phyloP scores from a whole-genome alignment of 805 yeast species.

The Grigorovia jiainica region DNA sequence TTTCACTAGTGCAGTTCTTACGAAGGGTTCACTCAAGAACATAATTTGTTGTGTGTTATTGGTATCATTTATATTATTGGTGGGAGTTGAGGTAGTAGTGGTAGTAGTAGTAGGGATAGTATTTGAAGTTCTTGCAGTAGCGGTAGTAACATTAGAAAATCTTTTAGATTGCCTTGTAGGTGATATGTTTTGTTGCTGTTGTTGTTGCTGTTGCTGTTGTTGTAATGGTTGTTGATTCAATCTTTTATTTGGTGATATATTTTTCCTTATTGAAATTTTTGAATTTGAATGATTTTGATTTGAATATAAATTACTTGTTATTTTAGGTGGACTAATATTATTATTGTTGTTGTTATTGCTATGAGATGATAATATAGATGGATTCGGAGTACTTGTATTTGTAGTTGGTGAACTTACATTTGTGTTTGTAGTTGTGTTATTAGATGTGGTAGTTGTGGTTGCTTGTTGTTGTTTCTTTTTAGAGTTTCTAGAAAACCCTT shows the following conservation, averaged over 20 bases:
- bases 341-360: neutral
- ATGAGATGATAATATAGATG: no score
- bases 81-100: neutral
- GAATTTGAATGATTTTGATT: conserved; percentile 37
- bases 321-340: neutral
- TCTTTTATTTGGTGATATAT: conserved; percentile 16
- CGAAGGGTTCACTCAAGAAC: conserved; percentile 86
- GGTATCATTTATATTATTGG: conserved; percentile 1
- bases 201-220: conserved; percentile 7
- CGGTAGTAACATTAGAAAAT: conserved; percentile 5
- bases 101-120: neutral
- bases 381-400: conserved; percentile 13
- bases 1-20: conserved; percentile 86
- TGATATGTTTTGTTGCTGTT: neutral
- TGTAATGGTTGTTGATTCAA: conserved; percentile 1
- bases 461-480: conserved; percentile 36
- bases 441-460: neutral
- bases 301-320: conserved; percentile 22
- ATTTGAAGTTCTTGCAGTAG: conserved; percentile 1
- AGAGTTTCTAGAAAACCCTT: conserved; percentile 50
- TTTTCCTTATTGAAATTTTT: conserved; percentile 37
- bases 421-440: conserved; percentile 5
- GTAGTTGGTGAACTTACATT: conserved; percentile 9
- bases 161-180: neutral
- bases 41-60: conserved; percentile 29